These are phyloP conservation scores for Spongiforma sp. DNA, from an alignment of 1,284 basidiomycete genomes.

Conservation along the genomic window DNA sequence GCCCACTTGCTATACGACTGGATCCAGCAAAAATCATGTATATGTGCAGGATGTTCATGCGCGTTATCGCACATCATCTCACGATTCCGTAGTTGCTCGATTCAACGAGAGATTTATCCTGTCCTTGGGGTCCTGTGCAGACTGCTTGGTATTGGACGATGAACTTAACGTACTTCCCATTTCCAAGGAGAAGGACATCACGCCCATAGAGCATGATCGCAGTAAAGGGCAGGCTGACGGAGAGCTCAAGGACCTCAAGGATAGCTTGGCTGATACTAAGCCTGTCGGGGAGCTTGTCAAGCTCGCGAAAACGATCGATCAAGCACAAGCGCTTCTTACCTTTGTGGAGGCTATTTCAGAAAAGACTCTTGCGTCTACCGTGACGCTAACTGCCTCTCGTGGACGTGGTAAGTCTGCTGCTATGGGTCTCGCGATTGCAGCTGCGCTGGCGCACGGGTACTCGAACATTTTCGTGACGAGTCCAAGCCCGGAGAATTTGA, in stretches of 20 bases:
- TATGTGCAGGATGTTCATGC: constrained; percentile 85
- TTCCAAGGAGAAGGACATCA: constrained; percentile 95
- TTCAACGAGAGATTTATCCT: constrained; percentile 99
- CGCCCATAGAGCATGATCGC: constrained; percentile 58
- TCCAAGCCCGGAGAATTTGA: constrained; percentile 97
- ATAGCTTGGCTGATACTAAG: constrained; percentile 83
- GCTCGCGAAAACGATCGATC: constrained; percentile 93
- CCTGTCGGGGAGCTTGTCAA: constrained; percentile 91
- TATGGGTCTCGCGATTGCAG: constrained; percentile 92
- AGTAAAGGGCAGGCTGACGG: constrained; percentile 56
- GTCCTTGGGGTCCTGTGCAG: constrained; percentile 88
- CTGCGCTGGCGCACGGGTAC: constrained; percentile 94
- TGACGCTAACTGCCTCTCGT: constrained; percentile 93
- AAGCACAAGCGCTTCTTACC: constrained; percentile 90
- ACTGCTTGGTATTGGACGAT: constrained; percentile 96
- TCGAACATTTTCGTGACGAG: constrained; percentile 99
- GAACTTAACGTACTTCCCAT: constrained; percentile 98
- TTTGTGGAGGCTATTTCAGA: constrained; percentile 93
- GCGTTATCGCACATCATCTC: constrained; percentile 91
- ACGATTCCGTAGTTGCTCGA: constrained; percentile 89
- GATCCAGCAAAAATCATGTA: constrained; percentile 1
- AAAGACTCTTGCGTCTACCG: constrained; percentile 94
- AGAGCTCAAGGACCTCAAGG: constrained; percentile 85
- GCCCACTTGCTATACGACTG: constrained; percentile 26
- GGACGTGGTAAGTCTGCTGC: constrained; percentile 98